Percentiles rank a stretch among this genome's conserved stretches.
These are phyloP conservation scores for Tillandsia fasciculata DNA, from an alignment of 176 grass and related monocot species.

Conservation along the genomic window DNA sequence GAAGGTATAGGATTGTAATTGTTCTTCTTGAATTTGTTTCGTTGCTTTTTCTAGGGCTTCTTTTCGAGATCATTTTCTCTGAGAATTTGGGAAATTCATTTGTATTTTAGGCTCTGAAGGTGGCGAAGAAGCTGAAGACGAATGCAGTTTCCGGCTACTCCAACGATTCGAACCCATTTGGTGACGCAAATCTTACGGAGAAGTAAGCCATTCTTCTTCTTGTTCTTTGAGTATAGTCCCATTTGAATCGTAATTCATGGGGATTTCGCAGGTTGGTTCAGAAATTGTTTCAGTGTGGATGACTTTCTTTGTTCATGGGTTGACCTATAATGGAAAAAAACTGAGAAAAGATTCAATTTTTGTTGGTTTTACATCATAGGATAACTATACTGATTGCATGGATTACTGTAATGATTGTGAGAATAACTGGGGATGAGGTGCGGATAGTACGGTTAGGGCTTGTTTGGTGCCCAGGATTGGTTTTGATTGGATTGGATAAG, in stretches of 20 bases:
- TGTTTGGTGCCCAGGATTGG: too few species aligned
- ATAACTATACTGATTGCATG: too few species aligned
- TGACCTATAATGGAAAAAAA: too few species aligned
- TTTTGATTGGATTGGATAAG: too few species aligned
- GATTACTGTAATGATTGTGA: too few species aligned
- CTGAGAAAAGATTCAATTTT: too few species aligned
- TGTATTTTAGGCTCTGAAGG: conserved; percentile 58
- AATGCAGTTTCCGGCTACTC: conserved; percentile 66
- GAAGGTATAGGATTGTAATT: conserved; percentile 40
- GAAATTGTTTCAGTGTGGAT: too few species aligned
- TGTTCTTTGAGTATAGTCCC: not conserved
- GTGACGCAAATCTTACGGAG: conserved; percentile 80
- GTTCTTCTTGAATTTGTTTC: not conserved
- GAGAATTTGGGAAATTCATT: not conserved
- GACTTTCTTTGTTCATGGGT: too few species aligned
- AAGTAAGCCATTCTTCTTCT: conserved; percentile 31
- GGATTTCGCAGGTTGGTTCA: too few species aligned
- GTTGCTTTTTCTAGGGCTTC: not conserved
- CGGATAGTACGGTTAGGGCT: too few species aligned
- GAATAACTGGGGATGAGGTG: too few species aligned
- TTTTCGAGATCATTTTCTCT: not conserved
- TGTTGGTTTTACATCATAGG: too few species aligned
- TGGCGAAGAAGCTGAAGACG: conserved; percentile 90
- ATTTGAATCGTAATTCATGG: not conserved
- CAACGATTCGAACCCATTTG: conserved; percentile 90